phyloP scores from a whole-genome alignment of 495 filamentous ascomycete species.

The Hypoxylon perforatum region DNA sequence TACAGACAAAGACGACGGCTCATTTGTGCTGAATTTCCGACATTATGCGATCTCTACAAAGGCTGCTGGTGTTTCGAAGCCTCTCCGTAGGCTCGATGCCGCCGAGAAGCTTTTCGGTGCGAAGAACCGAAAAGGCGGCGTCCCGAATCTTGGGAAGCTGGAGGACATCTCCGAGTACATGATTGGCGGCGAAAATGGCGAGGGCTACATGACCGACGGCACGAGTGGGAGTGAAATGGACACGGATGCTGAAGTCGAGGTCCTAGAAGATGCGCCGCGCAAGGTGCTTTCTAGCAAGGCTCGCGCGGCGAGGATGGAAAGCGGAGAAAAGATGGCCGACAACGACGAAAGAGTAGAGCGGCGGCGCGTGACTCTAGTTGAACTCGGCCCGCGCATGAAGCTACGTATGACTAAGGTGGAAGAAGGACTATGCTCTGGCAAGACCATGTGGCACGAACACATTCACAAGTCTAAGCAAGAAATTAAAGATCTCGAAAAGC shows the following conservation, averaged over 20 bases:
- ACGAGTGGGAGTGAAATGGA: conserved; percentile 93
- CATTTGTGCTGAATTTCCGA: conserved; percentile 88
- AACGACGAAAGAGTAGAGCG: conserved; percentile 70
- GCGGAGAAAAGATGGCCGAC: conserved; percentile 42
- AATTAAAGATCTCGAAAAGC: conserved; percentile 76
- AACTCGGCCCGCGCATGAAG: conserved; percentile 90
- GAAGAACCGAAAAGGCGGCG: conserved; percentile 71
- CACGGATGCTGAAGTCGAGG: conserved; percentile 95
- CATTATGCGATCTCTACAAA: conserved; percentile 96
- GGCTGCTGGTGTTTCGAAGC: conserved; percentile 81
- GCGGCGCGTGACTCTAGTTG: conserved; percentile 87
- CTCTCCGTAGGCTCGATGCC: conserved; percentile 84
- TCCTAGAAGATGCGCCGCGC: conserved; percentile 77
- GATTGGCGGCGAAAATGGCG: conserved; percentile 77
- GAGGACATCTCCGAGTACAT: conserved; percentile 97
- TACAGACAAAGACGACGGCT: conserved; percentile 65
- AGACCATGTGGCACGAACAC: conserved; percentile 97
- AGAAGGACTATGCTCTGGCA: conserved; percentile 89
- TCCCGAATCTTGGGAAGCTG: conserved; percentile 90
- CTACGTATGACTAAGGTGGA: conserved; percentile 95
- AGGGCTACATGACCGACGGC: conserved; percentile 82
- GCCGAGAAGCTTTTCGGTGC: conserved; percentile 76
- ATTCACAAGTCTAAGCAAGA: conserved; percentile 84
- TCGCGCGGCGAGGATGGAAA: conserved; percentile 54
- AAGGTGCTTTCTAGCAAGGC: conserved; percentile 74